These are phyloP conservation scores for Microthyrium microscopicum DNA, from an alignment of 2,329 filamentous ascomycete species.

Conservation along the genomic window DNA sequence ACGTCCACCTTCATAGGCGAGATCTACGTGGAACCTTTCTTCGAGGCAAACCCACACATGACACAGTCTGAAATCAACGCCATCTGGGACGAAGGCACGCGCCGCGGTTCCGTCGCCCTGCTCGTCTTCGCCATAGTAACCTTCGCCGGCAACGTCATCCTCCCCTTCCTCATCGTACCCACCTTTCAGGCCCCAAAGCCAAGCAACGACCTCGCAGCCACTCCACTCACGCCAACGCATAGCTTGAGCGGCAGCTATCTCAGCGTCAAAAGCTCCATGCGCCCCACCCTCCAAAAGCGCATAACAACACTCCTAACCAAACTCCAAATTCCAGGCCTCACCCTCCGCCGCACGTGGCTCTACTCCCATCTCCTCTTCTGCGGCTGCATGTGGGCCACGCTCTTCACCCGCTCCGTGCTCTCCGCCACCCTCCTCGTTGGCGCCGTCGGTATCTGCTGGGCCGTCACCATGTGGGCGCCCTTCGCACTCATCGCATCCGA, in stretches of 20 bases:
- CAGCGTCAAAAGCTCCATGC: slow-evolving; percentile 5
- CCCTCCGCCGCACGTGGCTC: slow-evolving; percentile 77
- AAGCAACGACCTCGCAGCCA: slow-evolving; percentile 10
- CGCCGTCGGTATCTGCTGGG: slow-evolving; percentile 80
- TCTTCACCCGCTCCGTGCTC: slow-evolving; percentile 55
- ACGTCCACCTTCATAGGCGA: slow-evolving; percentile 87
- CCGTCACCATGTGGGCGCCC: slow-evolving; percentile 81
- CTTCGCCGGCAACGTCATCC: slow-evolving; percentile 60
- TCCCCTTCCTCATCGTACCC: slow-evolving; percentile 74
- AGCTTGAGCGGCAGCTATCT: slow-evolving; percentile 13
- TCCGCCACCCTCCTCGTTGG: slow-evolving; percentile 64
- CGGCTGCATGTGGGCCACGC: slow-evolving; percentile 63
- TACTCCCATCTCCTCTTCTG: slow-evolving; percentile 72
- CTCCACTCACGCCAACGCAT: slow-evolving; percentile 23
- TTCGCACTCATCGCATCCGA: slow-evolving; percentile 92
- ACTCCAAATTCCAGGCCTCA: slow-evolving; percentile 66
- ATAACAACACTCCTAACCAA: slow-evolving; percentile 31
- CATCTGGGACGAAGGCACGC: slow-evolving; percentile 70
- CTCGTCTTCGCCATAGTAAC: slow-evolving; percentile 79
- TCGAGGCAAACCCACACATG: slow-evolving; percentile 63
- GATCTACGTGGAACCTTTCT: slow-evolving; percentile 73
- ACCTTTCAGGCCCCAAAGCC: slow-evolving; percentile 41
- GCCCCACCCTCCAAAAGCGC: slow-evolving; percentile 10
- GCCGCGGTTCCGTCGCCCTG: slow-evolving; percentile 76
- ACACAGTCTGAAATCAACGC: slow-evolving; percentile 57